A percentile compares a stretch with the other conserved stretches of the same genome.
phyloP scores from a whole-genome alignment of 2,329 filamentous ascomycete species.

The Trichocomaceae sp. region DNA sequence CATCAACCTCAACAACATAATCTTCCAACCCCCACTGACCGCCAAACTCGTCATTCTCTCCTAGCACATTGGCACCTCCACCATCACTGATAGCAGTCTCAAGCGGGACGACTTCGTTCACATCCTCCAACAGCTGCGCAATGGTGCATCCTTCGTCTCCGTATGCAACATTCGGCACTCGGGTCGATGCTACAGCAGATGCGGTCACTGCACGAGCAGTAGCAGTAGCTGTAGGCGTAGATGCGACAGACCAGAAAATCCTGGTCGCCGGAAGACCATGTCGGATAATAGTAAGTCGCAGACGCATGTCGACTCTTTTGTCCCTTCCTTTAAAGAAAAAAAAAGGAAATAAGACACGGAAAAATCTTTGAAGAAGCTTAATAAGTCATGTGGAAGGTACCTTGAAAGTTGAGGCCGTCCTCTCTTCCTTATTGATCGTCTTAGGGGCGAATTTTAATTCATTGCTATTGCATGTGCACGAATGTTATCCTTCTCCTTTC shows the following conservation, averaged over 20 bases:
- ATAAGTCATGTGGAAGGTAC: constrained; percentile 5
- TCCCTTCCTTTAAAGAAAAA: neutral
- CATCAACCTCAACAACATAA: constrained; percentile 75
- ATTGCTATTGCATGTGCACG: neutral
- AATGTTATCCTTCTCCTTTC: too few species aligned
- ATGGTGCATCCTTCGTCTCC: constrained; percentile 58
- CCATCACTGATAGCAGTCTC: constrained; percentile 52
- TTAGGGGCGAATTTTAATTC: neutral
- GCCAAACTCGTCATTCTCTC: constrained; percentile 26
- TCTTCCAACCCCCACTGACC: constrained; percentile 79
- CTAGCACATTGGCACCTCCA: constrained; percentile 18
- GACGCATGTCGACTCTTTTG: constrained; percentile 57
- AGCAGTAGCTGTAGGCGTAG: neutral
- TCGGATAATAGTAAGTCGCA: constrained; percentile 66
- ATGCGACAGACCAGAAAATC: constrained; percentile 62
- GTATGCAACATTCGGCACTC: constrained; percentile 30
- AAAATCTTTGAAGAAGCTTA: neutral
- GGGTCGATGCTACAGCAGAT: constrained; percentile 29
- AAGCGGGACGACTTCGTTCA: constrained; percentile 75
- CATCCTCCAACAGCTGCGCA: constrained; percentile 65
- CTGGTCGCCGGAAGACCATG: constrained; percentile 65
- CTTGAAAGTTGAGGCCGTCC: neutral
- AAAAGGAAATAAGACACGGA: too few species aligned
- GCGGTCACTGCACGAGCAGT: constrained; percentile 18
- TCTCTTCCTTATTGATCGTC: neutral